A percentile compares a stretch with the other conserved stretches of the same genome.
phyloP scores from a whole-genome alignment of 73 alveolate species.

The Tetrahymena thermophila region DNA sequence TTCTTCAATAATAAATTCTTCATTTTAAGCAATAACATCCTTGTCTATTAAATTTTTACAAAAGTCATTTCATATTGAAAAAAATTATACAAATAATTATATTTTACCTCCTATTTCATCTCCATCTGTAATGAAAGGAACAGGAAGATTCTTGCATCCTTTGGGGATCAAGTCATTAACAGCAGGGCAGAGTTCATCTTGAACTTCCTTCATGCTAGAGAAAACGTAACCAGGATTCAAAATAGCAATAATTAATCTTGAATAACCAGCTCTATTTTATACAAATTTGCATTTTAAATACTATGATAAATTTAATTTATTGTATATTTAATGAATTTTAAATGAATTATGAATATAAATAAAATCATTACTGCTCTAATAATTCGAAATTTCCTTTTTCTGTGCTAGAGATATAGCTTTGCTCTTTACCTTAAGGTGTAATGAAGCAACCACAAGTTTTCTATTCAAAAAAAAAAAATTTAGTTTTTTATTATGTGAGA shows the following conservation, averaged over 20 bases:
- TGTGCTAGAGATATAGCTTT: constrained; percentile 20
- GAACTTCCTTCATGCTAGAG: constrained; percentile 11
- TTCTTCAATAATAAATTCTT: constrained; percentile 33
- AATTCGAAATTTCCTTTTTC: constrained; percentile 29
- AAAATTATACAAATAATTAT: no score
- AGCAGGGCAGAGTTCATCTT: constrained; percentile 20
- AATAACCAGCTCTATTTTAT: not conserved
- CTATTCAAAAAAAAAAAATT: not conserved
- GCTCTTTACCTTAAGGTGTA: constrained; percentile 37
- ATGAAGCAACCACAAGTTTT: constrained; percentile 44
- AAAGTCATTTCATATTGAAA: not conserved
- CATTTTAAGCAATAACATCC: constrained; percentile 15
- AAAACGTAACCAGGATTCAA: constrained; percentile 40
- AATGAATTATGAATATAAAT: no score
- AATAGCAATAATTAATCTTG: constrained; percentile 35
- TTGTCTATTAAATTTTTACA: not conserved
- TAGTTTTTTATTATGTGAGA: not conserved
- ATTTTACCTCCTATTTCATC: constrained; percentile 43
- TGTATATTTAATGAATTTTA: no score
- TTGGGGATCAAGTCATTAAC: constrained; percentile 26
- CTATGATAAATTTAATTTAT: no score
- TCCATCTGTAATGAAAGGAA: constrained; percentile 41
- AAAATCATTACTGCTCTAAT: not conserved
- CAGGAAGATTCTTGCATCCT: constrained; percentile 32
- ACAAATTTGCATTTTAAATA: not conserved